Evolutionary conservation across 2,329 filamentous ascomycete genomes (phyloP).

Genomic region (Aureobasidium melanogenum): DNA sequence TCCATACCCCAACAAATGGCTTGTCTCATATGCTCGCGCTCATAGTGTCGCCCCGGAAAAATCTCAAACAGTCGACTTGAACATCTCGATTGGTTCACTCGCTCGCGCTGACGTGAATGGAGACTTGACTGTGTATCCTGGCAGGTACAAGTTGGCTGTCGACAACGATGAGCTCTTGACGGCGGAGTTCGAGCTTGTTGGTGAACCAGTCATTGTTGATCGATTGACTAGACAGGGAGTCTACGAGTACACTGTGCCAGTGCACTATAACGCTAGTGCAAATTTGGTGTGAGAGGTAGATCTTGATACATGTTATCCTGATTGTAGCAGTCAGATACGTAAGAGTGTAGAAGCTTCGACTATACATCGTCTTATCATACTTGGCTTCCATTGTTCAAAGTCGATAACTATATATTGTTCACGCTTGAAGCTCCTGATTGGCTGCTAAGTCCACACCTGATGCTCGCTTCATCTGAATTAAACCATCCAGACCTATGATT

Average conservation of each 20-base stretch:
- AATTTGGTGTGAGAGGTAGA: not conserved
- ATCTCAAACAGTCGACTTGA: slow-evolving; percentile 26
- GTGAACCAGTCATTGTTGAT: not conserved
- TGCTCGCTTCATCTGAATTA: no score
- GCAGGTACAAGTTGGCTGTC: slow-evolving; percentile 40
- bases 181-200: not conserved
- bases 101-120: slow-evolving; percentile 43
- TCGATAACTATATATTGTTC: no score
- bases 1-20: slow-evolving; percentile 45
- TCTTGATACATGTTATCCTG: no score
- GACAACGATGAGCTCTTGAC: slow-evolving; percentile 25
- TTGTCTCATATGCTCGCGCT: slow-evolving; percentile 43
- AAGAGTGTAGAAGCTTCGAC: no score
- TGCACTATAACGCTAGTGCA: not conserved
- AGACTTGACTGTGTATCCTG: slow-evolving; percentile 45
- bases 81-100: slow-evolving; percentile 41
- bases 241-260: slow-evolving; percentile 1
- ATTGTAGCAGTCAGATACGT: no score
- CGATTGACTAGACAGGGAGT: slow-evolving; percentile 1
- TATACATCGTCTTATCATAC: no score
- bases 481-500: not conserved
- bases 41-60: slow-evolving; percentile 20
- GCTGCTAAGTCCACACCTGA: no score
- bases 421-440: no score
- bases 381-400: no score